Evolutionary conservation across 805 yeast species (phyloP), one percentile per base, ranked within the genome.

Genomic region (Myxozyma monticola): DNA sequence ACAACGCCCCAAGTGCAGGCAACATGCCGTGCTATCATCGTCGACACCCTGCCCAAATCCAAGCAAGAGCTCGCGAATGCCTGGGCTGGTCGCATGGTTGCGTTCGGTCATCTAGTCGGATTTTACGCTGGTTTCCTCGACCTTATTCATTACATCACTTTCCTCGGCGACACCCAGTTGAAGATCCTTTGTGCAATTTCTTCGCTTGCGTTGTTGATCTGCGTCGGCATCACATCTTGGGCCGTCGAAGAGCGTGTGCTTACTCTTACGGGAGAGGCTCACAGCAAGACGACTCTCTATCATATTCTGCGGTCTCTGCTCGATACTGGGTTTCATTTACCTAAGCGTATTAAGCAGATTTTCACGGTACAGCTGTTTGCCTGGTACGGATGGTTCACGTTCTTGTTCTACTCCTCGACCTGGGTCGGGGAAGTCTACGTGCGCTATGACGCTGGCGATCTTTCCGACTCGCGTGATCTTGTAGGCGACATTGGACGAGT

Each of bases 311-410:
- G 39, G 2, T 20, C 54, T 14, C 47, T 54, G 15, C 37, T 45
- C 18, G 34, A 33, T 6, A 54, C 59, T 6, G 56, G 56, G 18
- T 35, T 44, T 34, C 45, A 49, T 34, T 63, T 80, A 6, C 81
- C 85, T 5, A 71, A 74, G 2, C 80, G 76, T 51, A 76, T 79
- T 2, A 71, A 70, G 42, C 65, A 71, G 1, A 78, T 80, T 3
- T 81, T 83, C 58, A 69, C 66, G 40, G 79, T 80, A 1, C 84
- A 81, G 63, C 76, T 81, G 48, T 78, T 79, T 65, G 85, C 85
- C 1, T 82, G 85, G 85, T 76, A 81, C 39, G 84, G 84, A 7
- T 81, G 83, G 68, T 81, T 81, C 66, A 85, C 87, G 1, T 74
- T 82, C 75, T 61, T 81, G 34, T 81, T 81, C 56, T 81, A 81